Percentiles rank a stretch among this genome's conserved stretches.
phyloP scores from a whole-genome alignment of 1,139 yeast genomes.

The Protomyces lactucae-debilis region DNA sequence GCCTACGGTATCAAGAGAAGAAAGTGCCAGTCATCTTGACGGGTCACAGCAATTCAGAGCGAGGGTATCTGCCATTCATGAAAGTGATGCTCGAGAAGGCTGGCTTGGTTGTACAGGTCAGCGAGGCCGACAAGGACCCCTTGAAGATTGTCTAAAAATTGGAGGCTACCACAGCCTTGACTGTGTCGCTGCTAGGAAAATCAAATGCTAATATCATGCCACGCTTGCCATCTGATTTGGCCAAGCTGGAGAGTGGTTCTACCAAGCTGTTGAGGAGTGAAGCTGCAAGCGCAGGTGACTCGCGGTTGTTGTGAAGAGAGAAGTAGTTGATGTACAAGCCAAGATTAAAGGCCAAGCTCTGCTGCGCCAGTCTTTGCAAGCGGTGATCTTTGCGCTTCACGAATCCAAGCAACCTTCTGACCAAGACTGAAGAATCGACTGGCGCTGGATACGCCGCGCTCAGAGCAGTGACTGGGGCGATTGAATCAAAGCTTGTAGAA shows the following conservation, averaged over 20 bases:
- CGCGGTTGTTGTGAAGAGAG: conserved; percentile 20
- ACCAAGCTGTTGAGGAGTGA: conserved; percentile 4
- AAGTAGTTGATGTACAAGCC: conserved; percentile 16
- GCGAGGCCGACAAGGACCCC: conserved; percentile 57
- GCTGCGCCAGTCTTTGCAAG: neutral
- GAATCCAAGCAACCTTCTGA: neutral
- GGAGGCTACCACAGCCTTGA: neutral
- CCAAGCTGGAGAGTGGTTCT: neutral
- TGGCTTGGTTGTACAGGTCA: conserved; percentile 47
- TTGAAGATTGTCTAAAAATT: conserved; percentile 40
- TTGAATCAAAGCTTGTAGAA: conserved; percentile 1
- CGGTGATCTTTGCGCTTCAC: neutral
- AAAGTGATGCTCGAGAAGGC: conserved; percentile 46
- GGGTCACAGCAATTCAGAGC: conserved; percentile 78
- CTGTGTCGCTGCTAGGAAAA: neutral
- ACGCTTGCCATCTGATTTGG: neutral
- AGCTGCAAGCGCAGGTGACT: conserved; percentile 19
- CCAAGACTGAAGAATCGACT: neutral
- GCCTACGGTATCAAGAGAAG: conserved; percentile 61
- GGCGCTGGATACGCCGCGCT: neutral
- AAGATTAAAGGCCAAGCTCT: neutral
- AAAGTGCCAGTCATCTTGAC: conserved; percentile 72
- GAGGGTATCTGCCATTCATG: conserved; percentile 65
- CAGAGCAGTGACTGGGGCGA: neutral
- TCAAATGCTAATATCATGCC: neutral